Evolutionary conservation across 169 alveolate genomes (phyloP), one percentile per base, ranked within the genome.

Genomic region (Plasmodium gaboni): DNA sequence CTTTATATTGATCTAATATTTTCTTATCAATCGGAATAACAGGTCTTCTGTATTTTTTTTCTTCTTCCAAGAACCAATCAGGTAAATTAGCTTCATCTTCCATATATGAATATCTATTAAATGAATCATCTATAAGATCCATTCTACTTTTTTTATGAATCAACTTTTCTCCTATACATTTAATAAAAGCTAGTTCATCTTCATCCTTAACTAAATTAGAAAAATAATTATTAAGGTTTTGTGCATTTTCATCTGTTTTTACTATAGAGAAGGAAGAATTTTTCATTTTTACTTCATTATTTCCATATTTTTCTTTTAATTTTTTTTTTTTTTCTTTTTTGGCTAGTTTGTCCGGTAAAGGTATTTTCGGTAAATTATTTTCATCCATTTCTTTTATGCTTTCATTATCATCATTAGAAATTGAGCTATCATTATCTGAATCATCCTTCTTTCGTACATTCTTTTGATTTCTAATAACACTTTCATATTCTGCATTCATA

Each of bases 21-120:
- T 98, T 99, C 94, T 98, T 98, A 59, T 99, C 97, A 24, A 99
- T 94, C 2, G 99, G 99, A 38, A 97, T 94, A 89, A 97, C 97
- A 1, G 98, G 98, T 80, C 92, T 95, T 89, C 96, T 96, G 93
- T 96, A 98, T 85, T 91, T 94, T 88, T 96, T 93, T 94, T 99
- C 99, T 68, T 99, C 99, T 63, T 98, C 99, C 13, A 89, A 89
- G 91, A 99, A 99, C 99, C 99, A 98, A 19, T 94, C 89, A 51
- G 99, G 99, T 12, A 98, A 93, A 28, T 88, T 95, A 96, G 95
- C 92, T 91, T 86, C 92, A 83, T 93, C 96, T 88, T 95, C 97
- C 60, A 94, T 88, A 91, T 95, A 97, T n/a, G 99, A 97, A 69
- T 97, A 95, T 78, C 99, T 93, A 91, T 98, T 98, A 94, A 96